phyloP scores from a whole-genome alignment of 2,329 filamentous ascomycete genomes.

The Chrysoporthe austroafricana region DNA sequence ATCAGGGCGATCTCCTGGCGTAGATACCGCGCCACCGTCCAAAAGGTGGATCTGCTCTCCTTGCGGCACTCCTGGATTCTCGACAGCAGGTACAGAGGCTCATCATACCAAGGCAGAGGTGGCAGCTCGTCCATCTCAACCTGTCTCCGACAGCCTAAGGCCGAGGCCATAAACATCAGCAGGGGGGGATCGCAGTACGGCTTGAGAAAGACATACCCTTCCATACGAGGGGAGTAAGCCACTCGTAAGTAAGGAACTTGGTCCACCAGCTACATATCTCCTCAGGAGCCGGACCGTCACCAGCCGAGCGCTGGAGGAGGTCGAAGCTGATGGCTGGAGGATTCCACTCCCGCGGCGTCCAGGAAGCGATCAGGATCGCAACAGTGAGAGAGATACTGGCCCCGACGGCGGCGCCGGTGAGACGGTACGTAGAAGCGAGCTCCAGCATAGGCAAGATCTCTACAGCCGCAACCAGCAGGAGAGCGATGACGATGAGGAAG shows the following conservation, averaged over 20 bases:
- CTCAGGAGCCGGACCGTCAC: slow-evolving; percentile 50
- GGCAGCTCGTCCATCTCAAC: slow-evolving; percentile 54
- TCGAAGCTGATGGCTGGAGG: slow-evolving; percentile 47
- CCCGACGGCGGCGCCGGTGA: slow-evolving; percentile 38
- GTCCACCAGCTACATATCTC: slow-evolving; percentile 58
- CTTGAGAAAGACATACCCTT: slow-evolving; percentile 39
- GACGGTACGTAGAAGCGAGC: slow-evolving; percentile 29
- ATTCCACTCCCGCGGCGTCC: slow-evolving; percentile 55
- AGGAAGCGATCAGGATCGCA: slow-evolving; percentile 45
- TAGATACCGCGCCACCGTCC: slow-evolving; percentile 50
- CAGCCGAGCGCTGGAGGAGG: slow-evolving; percentile 42
- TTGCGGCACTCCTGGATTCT: slow-evolving; percentile 48
- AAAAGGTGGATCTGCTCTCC: slow-evolving; percentile 48
- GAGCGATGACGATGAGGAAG: slow-evolving; percentile 19
- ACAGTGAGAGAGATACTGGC: slow-evolving; percentile 43
- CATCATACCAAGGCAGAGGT: slow-evolving; percentile 58
- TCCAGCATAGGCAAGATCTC: slow-evolving; percentile 30
- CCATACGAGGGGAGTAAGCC: slow-evolving; percentile 54
- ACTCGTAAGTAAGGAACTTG: slow-evolving; percentile 56
- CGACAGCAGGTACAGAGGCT: slow-evolving; percentile 52
- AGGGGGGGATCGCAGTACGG: no score
- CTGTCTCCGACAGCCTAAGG: slow-evolving; percentile 39
- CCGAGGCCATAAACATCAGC: not conserved
- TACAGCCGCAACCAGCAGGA: slow-evolving; percentile 26
- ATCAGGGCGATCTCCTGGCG: slow-evolving; percentile 49